These are phyloP conservation scores for Fusarium redolens DNA, from an alignment of 2,329 filamentous ascomycete genomes.

Conservation along the genomic window DNA sequence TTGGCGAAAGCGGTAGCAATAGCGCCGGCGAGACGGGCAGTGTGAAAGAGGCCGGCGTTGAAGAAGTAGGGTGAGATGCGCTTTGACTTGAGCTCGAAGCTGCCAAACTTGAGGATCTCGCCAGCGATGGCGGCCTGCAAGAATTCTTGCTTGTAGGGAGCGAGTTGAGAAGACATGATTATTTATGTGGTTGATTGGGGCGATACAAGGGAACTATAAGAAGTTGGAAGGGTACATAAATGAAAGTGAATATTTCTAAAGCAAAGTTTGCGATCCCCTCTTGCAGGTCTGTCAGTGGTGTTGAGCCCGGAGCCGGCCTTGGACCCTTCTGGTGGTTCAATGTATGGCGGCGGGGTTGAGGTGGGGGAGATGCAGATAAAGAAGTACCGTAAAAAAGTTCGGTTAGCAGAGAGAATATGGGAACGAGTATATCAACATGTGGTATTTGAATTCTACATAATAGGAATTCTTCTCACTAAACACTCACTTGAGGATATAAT, in stretches of 20 bases:
- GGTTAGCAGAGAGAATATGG: neutral
- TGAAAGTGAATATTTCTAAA: neutral
- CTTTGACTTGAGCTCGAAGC: constrained; percentile 91
- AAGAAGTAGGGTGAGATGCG: constrained; percentile 96
- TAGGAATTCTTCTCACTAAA: too few relatives aligned
- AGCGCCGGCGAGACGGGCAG: constrained; percentile 78
- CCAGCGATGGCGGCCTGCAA: constrained; percentile 75
- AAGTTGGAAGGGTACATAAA: too few relatives aligned
- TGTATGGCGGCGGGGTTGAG: constrained; percentile 37
- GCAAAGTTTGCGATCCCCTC: constrained; percentile 40
- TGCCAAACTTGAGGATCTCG: constrained; percentile 82
- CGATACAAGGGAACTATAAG: neutral
- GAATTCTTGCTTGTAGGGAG: constrained; percentile 78
- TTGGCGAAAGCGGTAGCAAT: constrained; percentile 85
- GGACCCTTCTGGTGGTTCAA: constrained; percentile 22
- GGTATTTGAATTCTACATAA: neutral
- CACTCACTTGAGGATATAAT: neutral
- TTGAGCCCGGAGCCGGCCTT: constrained; percentile 30
- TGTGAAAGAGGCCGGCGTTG: constrained; percentile 93
- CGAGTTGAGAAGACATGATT: constrained; percentile 59
- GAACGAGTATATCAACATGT: neutral
- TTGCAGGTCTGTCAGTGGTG: constrained; percentile 21
- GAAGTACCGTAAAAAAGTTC: constrained; percentile 7
- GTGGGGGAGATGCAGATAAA: constrained; percentile 30
- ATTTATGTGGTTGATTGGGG: neutral